Evolutionary conservation across 495 filamentous ascomycete genomes (phyloP).

Genomic region (Patellaria atrata): DNA sequence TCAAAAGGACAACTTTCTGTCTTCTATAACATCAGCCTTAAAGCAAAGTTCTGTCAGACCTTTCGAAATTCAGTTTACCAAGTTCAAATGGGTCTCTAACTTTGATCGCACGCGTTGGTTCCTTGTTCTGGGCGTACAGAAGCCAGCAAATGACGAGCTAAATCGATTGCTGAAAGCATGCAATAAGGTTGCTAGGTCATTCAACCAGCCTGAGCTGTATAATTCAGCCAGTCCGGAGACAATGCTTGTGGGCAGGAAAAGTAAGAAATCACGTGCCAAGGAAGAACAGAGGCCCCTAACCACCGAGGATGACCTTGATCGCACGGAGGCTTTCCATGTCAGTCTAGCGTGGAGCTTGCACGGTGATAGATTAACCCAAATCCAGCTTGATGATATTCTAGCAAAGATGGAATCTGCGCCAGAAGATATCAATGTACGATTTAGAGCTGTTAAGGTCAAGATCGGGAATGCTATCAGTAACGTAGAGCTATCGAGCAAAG

Average conservation of each 20-base stretch:
- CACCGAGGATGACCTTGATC: constrained; percentile 20
- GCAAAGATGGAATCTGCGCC: too few relatives aligned
- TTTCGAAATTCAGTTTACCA: constrained; percentile 36
- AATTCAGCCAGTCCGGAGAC: too few relatives aligned
- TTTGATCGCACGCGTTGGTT: constrained; percentile 72
- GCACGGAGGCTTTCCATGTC: constrained; percentile 54
- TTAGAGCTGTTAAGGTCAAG: constrained; percentile 53
- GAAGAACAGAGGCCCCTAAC: constrained; percentile 1
- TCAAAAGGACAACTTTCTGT: constrained; percentile 48
- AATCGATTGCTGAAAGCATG: constrained; percentile 46
- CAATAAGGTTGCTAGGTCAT: constrained; percentile 44
- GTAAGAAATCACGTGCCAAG: neutral
- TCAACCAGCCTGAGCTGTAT: constrained; percentile 66
- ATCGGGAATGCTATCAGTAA: constrained; percentile 52
- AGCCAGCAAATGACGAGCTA: constrained; percentile 39
- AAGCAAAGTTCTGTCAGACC: constrained; percentile 30
- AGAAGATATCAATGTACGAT: constrained; percentile 22
- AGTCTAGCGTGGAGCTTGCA: constrained; percentile 59
- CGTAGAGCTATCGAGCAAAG: constrained; percentile 5
- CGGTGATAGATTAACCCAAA: too few relatives aligned
- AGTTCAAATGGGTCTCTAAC: constrained; percentile 55
- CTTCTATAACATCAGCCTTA: constrained; percentile 29
- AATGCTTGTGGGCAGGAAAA: constrained; percentile 2
- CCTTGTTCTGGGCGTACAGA: constrained; percentile 51
- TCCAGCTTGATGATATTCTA: too few relatives aligned